Evolutionary conservation across 2,329 filamentous ascomycete species (phyloP).

Genomic region (Aspergillus melleus): DNA sequence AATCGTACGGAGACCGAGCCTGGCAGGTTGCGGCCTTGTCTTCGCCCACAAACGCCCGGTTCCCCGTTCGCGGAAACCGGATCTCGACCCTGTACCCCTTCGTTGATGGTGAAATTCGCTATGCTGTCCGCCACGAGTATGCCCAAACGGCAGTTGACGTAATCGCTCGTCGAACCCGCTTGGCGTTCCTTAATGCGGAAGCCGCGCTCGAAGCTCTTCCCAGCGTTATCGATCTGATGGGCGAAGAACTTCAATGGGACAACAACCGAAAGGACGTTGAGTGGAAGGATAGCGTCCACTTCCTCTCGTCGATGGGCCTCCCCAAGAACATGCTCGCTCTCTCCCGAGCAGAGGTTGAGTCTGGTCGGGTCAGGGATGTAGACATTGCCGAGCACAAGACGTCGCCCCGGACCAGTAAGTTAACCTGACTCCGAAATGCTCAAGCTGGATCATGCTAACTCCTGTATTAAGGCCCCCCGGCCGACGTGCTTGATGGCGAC

Average conservation of each 20-base stretch:
- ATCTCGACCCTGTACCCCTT: slow-evolving; percentile 83
- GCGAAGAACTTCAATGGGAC: slow-evolving; percentile 78
- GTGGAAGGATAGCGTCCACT: slow-evolving; percentile 70
- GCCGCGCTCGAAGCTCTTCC: slow-evolving; percentile 85
- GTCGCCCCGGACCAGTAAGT: slow-evolving; percentile 45
- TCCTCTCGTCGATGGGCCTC: slow-evolving; percentile 63
- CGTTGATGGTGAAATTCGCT: slow-evolving; percentile 86
- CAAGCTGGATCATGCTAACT: background rate
- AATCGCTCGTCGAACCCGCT: slow-evolving; percentile 75
- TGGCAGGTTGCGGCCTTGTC: slow-evolving; percentile 87
- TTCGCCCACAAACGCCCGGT: slow-evolving; percentile 72
- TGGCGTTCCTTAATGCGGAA: slow-evolving; percentile 90
- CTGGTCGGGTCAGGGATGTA: slow-evolving; percentile 50
- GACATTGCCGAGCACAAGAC: slow-evolving; percentile 41
- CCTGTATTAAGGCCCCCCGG: slow-evolving; percentile 13
- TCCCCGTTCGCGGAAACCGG: slow-evolving; percentile 78
- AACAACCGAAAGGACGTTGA: slow-evolving; percentile 70
- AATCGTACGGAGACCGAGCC: slow-evolving; percentile 87
- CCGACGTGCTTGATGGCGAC: slow-evolving; percentile 47
- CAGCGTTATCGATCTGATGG: slow-evolving; percentile 85
- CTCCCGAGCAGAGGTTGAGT: slow-evolving; percentile 60
- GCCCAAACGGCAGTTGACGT: slow-evolving; percentile 90
- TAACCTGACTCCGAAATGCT: background rate
- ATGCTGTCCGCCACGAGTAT: slow-evolving; percentile 85
- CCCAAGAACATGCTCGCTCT: slow-evolving; percentile 57